Percentiles rank a stretch among this genome's conserved stretches.
phyloP scores from a whole-genome alignment of 768 basidiomycete genomes.

The Lactifluus pinguis region DNA sequence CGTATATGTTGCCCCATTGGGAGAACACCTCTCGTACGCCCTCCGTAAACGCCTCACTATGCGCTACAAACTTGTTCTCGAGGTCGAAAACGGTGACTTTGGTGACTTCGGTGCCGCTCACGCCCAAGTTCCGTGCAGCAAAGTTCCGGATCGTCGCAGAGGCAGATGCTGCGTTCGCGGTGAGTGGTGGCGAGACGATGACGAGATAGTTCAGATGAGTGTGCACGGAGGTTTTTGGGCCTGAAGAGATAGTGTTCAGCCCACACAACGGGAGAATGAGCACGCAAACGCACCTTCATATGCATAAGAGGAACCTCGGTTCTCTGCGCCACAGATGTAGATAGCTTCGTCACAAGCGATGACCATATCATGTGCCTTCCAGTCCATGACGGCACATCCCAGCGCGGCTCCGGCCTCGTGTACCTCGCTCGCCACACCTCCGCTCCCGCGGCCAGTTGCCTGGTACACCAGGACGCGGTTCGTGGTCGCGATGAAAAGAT shows the following conservation, averaged over 20 bases:
- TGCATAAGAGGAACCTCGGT: conserved; percentile 76
- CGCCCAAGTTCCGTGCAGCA: conserved; percentile 41
- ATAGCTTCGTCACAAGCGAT: conserved; percentile 90
- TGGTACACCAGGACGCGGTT: conserved; percentile 71
- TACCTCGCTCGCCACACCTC: conserved; percentile 55
- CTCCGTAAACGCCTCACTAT: conserved; percentile 68
- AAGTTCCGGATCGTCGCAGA: conserved; percentile 72
- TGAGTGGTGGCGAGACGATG: conserved; percentile 80
- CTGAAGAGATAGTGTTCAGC: conserved; percentile 29
- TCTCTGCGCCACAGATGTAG: conserved; percentile 75
- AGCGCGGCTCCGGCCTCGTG: conserved; percentile 83
- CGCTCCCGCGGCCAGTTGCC: conserved; percentile 61
- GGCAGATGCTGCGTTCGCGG: conserved; percentile 52
- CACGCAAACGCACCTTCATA: conserved; percentile 73
- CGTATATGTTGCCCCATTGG: conserved; percentile 72
- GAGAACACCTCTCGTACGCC: conserved; percentile 80
- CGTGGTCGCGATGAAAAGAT: conserved; percentile 84
- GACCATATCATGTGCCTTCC: conserved; percentile 62
- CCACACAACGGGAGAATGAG: neutral
- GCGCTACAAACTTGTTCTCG: conserved; percentile 86
- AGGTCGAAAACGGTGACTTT: conserved; percentile 84
- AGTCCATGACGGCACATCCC: conserved; percentile 79
- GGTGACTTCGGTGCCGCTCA: conserved; percentile 51
- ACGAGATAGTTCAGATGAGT: conserved; percentile 79
- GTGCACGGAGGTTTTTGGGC: conserved; percentile 68